A percentile compares a stretch with the other conserved stretches of the same genome.
Evolutionary conservation across 2,329 filamentous ascomycete species (phyloP).

Genomic region (Talaromyces marneffei): DNA sequence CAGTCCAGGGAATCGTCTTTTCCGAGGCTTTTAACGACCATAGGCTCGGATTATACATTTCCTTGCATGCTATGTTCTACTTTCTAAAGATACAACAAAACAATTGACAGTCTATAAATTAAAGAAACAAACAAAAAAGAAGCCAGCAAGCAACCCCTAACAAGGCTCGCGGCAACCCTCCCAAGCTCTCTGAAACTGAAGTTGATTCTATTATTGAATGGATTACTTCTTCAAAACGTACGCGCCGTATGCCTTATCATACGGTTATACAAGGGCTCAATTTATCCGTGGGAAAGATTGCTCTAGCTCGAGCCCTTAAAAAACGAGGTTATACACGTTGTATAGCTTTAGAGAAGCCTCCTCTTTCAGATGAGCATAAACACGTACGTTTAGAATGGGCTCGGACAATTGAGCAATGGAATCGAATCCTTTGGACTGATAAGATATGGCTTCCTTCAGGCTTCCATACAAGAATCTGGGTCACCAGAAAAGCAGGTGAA

Average conservation of each 20-base stretch:
- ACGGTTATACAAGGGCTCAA: constrained; percentile 17
- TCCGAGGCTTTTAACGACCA: background rate
- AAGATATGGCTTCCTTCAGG: constrained; percentile 15
- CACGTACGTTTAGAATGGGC: constrained; percentile 13
- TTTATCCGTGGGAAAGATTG: background rate
- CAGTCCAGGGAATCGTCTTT: background rate
- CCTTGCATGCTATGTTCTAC: background rate
- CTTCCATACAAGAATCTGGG: constrained; percentile 12
- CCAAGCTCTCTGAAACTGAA: background rate
- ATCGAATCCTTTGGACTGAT: constrained; percentile 4
- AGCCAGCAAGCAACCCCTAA: background rate
- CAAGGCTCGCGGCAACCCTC: background rate
- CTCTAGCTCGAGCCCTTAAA: background rate
- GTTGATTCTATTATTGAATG: constrained; percentile 14
- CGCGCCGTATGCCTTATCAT: constrained; percentile 12
- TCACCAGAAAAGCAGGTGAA: constrained; percentile 13
- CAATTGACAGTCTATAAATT: background rate
- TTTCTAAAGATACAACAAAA: background rate
- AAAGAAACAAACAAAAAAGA: background rate
- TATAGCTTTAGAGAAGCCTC: constrained; percentile 15
- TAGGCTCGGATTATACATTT: background rate
- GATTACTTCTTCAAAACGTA: constrained; percentile 16
- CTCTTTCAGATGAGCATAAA: constrained; percentile 14
- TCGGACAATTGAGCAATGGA: background rate
- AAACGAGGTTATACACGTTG: background rate